Percentiles rank a stretch among this genome's conserved stretches.
phyloP scores from a whole-genome alignment of 257 asterid species.

The Verbena officinalis region DNA sequence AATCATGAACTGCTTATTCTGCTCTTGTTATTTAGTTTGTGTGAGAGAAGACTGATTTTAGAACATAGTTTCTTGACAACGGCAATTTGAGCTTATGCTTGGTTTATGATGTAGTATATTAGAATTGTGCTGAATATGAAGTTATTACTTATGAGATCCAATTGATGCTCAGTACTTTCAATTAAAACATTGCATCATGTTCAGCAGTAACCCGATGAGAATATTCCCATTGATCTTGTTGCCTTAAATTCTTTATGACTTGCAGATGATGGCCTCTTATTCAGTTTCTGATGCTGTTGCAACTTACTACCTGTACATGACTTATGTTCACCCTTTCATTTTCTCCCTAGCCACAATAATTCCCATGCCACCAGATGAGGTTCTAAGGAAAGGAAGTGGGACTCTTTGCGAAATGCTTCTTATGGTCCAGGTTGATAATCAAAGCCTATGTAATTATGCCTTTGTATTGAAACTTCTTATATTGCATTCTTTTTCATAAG shows the following conservation, averaged over 20 bases:
- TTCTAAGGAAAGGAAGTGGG: conserved; percentile 97
- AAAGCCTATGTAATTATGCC: conserved; percentile 12
- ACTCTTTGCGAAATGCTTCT: conserved; percentile 99
- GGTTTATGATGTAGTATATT: conserved; percentile 15
- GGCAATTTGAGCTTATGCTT: conserved; percentile 9
- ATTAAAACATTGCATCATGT: conserved; percentile 12
- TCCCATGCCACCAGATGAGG: conserved; percentile 99
- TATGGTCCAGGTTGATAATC: conserved; percentile 85
- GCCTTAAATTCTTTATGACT: conserved; percentile 31
- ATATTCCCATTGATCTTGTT: conserved; percentile 19
- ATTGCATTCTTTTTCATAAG: conserved; percentile 11
- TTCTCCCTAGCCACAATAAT: conserved; percentile 97
- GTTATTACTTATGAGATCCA: background rate
- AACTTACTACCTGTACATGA: conserved; percentile 95
- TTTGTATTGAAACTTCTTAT: conserved; percentile 13
- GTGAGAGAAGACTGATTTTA: conserved; percentile 4
- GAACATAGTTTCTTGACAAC: background rate
- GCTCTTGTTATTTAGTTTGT: conserved; percentile 9
- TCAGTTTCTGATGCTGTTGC: conserved; percentile 99
- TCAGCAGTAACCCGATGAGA: conserved; percentile 13
- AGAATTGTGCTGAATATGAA: conserved; percentile 13
- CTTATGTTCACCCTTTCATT: conserved; percentile 96
- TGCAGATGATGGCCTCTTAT: conserved; percentile 99
- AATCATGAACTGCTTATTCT: background rate
- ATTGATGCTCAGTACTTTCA: conserved; percentile 16